Conservation (phyloP, 2,329 filamentous ascomycete genomes). For the Amesomyces nigricolor region DNA sequence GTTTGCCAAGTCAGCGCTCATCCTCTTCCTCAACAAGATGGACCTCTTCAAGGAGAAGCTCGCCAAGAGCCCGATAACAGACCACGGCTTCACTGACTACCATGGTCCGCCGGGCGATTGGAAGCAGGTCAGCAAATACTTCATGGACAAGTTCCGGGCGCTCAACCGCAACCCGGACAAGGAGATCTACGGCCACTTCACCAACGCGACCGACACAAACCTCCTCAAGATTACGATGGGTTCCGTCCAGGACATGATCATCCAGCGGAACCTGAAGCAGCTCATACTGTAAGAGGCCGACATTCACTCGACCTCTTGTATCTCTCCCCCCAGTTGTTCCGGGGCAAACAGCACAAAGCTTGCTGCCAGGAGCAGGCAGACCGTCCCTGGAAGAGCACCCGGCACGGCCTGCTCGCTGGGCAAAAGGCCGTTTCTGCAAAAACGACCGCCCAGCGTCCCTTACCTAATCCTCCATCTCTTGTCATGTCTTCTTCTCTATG, state of each 20-base stretch:
- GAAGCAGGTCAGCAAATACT: slow-evolving; percentile 72
- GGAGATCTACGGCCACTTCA: slow-evolving; percentile 59
- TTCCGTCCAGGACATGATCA: slow-evolving; percentile 82
- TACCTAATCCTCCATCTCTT: not conserved
- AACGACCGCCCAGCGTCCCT: not conserved
- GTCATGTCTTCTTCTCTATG: not conserved
- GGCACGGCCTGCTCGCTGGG: not conserved
- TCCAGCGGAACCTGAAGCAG: slow-evolving; percentile 75
- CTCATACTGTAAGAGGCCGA: slow-evolving; percentile 56
- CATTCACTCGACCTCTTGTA: not conserved
- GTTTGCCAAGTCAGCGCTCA: slow-evolving; percentile 76
- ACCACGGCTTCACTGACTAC: slow-evolving; percentile 74
- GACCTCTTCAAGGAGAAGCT: slow-evolving; percentile 79
- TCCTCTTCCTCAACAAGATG: slow-evolving; percentile 84
- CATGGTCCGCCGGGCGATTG: slow-evolving; percentile 64
- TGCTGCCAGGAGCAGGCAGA: not conserved
- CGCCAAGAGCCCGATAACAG: slow-evolving; percentile 61
- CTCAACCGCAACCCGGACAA: slow-evolving; percentile 65
- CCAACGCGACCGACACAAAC: slow-evolving; percentile 62
- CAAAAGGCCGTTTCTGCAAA: not conserved
- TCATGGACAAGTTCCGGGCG: slow-evolving; percentile 73
- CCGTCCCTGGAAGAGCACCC: slow-evolving; percentile 7
- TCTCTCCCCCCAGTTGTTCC: not conserved
- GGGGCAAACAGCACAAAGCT: not conserved
- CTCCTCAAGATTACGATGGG: slow-evolving; percentile 81